phyloP scores from a whole-genome alignment of 495 filamentous ascomycete genomes.

The Evernia prunastri region DNA sequence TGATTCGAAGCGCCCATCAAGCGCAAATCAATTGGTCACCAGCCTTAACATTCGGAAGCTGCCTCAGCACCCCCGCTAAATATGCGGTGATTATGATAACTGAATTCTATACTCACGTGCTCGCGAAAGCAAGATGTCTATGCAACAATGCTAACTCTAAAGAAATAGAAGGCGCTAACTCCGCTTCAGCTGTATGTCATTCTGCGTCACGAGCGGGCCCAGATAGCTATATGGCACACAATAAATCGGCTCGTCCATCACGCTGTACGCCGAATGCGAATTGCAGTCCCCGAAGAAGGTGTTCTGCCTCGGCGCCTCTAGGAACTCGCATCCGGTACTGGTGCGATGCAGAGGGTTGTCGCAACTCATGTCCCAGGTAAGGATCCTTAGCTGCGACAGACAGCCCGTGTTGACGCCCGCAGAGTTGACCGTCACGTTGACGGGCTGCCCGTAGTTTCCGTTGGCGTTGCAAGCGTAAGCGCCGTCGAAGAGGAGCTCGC shows the following conservation, averaged over 20 bases:
- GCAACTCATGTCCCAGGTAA: slow-evolving; percentile 23
- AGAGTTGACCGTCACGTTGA: slow-evolving; percentile 18
- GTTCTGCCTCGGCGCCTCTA: slow-evolving; percentile 16
- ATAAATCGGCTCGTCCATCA: slow-evolving; percentile 21
- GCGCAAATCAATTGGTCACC: too few species aligned
- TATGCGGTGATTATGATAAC: too few species aligned
- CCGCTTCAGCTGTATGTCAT: slow-evolving; percentile 4
- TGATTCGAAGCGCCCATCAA: too few species aligned
- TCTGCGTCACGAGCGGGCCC: slow-evolving; percentile 18
- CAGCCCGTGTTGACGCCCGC: slow-evolving; percentile 19
- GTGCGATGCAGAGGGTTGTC: background rate
- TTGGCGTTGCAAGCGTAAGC: slow-evolving; percentile 21
- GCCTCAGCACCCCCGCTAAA: too few species aligned
- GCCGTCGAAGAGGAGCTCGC: slow-evolving; percentile 19
- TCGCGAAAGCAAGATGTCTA: too few species aligned
- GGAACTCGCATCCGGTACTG: slow-evolving; percentile 15
- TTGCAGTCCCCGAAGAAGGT: slow-evolving; percentile 14
- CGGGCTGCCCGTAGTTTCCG: slow-evolving; percentile 13
- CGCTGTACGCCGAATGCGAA: slow-evolving; percentile 14
- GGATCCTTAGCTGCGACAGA: slow-evolving; percentile 17
- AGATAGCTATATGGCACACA: slow-evolving; percentile 22
- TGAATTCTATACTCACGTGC: too few species aligned
- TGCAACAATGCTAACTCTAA: too few species aligned
- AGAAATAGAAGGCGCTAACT: background rate
- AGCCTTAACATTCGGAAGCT: too few species aligned